Evolutionary conservation across 768 basidiomycete genomes (phyloP), one percentile per base, ranked within the genome.

Genomic region (Psilocybe cyanescens): DNA sequence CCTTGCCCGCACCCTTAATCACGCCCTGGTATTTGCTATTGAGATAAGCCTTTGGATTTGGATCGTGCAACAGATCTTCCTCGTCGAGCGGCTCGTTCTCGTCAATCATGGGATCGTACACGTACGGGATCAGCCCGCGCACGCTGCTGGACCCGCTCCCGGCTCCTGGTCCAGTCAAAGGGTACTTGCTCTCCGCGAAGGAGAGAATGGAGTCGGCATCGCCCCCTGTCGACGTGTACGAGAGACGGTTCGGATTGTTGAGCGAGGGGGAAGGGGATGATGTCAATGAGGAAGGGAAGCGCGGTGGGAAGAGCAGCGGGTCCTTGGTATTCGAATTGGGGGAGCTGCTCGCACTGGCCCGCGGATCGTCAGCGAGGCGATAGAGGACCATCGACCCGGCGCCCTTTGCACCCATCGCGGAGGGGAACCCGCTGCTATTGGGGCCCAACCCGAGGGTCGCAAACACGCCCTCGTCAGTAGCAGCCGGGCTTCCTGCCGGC

Each of bases 61-160:
- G 86, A 60, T 90, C 87, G 68, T 95, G 91, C 37, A 95, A 72
- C 19, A 83, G 71, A 68, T 95, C 94, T 67, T 95, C 94, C 14
- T 89, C 88, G 70, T 91, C 90, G 1, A 78, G 75, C 0, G 78
- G 82, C n/a, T 81, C 80, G 60, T 80, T 72, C 63, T 80, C 76
- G 67, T 91, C 90, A 16, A 76, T 39, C 3, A 76, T 77, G 0
- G 90, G 91, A 67, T 91, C 89, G 68, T 89, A 91, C 11, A 80
- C 88, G 67, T 91, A 92, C 1, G 91, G 83, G 0, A 91, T 76
- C 31, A 92, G 75, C 0, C 79, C 81, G 1, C 79, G 66, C 6
- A 72, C 70, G 0, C 65, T 59, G 12, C 65, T 39, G 16, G 24
- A 2, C 31, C 41, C 51, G 44, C 47, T 24, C 52, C 61, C 44